Base-by-base conservation (phyloP, 2,329 filamentous ascomycete genomes). In the Clonostachys chloroleuca region DNA sequence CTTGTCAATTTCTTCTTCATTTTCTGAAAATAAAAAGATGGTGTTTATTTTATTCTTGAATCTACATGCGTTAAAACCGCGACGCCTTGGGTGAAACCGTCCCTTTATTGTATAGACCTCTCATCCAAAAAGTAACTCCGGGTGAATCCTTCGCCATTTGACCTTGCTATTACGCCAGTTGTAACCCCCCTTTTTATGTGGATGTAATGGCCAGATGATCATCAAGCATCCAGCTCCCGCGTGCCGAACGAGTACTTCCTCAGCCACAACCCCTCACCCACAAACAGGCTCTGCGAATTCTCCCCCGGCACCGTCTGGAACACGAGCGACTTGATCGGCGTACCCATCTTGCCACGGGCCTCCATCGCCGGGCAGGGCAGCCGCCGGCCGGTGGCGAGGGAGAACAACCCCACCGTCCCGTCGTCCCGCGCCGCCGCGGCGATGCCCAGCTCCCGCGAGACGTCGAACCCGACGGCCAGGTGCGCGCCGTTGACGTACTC, bases 401-500 rank as follows among this genome's bases (percentile, higher is more conserved):
- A 80, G 53, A 78, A 81, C 12, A 82, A 52, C 2, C 55, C 66
- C 0, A 82, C 62, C 0, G 60, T 69, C 12, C 70, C 72, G 43
- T 77, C 67, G 37, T 77, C 73, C 42, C 80, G 76, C 1, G 75
- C 77, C 0, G 79, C 74, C 1, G 80, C 80, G 5, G 80, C 70
- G 20, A 78, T 53, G 12, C 75, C 76, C 8, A 71, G 58, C 0
- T 60, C 43, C 5, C 24, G 20, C n/a, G 35, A 41, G 13, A 46
- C 47, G 35, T 49, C 47, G 20, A 49, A 35, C 48, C 74, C 68
- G 5, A 76, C 68, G 45, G 80, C 78, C 53, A 82, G 72, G 40
- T 72, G 69, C 1, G 73, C 72, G 0, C 59, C 57, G 56, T 84
- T 85, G 33, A 58, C 56, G 59, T 81, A 81, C 4, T 59, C 67